Base-by-base conservation (phyloP, 495 filamentous ascomycete genomes). In the Astrothelium subdiscretum region DNA sequence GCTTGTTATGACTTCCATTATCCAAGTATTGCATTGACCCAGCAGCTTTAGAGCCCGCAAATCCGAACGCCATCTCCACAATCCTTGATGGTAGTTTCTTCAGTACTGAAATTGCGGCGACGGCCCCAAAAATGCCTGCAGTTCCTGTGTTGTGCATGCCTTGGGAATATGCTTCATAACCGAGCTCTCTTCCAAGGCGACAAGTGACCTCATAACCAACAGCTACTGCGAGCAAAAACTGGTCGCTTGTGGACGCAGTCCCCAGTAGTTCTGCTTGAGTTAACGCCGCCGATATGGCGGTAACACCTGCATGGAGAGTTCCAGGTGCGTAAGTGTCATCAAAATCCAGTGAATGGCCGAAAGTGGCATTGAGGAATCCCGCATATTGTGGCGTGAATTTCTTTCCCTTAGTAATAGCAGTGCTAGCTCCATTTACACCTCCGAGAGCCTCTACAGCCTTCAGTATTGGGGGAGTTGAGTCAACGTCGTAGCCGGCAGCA, bases 1-100 rank as follows among this genome's bases (percentile, higher is more conserved):
- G 60, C 60, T 70, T 70, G 52, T 70, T 70, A 62, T 67, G 68
- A 48, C 59, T 63, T 3, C 68, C 68, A 51, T 70, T 70, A 31
- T 67, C 66, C n/a, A 70, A 62, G 44, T 68, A 70, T 54, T 70
- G 68, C 68, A 70, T 70, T 11, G 64, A 67, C 15, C 68, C 68
- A 3, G 66, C 61, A 18, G 68, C 66, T 63, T 68, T 70, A 26
- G 61, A 65, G 1, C 68, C 66, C 1, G 68, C 68, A 44, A 70
- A 62, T 2, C 68, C 68, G 44, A 68, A 68, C 4, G 68, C 67
- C 61, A 63, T 63, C 29, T 67, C 62, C 2, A 68, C 40, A 20
- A 57, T 62, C 52, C 60, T 18, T 3, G 60, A 32, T 20, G 22
- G 1, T 0, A 67, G 58, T 11, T 38, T 32, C 51, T 63, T 64